Evolutionary conservation across 768 basidiomycete genomes (phyloP).

Genomic region (Phlegmacium glaucopus): DNA sequence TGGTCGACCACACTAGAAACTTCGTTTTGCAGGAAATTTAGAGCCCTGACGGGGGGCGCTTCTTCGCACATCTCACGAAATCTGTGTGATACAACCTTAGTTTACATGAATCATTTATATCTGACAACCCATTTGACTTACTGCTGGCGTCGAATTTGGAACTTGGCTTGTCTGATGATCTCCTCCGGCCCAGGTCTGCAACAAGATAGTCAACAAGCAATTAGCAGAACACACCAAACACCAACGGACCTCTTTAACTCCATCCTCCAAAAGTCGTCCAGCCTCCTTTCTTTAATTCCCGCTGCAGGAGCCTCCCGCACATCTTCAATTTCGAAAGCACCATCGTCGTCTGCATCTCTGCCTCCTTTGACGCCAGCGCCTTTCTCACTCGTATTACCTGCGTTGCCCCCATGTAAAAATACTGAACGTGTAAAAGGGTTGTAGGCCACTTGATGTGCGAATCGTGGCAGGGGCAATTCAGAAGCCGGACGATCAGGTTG

Average conservation of each 20-base stretch:
- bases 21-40: slow-evolving; percentile 67
- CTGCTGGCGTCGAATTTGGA: slow-evolving; percentile 71
- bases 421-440: slow-evolving; percentile 51
- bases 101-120: not conserved
- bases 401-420: slow-evolving; percentile 79
- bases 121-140: slow-evolving; percentile 30
- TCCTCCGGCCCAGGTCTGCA: slow-evolving; percentile 59
- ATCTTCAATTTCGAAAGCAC: slow-evolving; percentile 13
- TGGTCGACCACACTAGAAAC: slow-evolving; percentile 75
- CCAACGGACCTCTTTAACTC: slow-evolving; percentile 54
- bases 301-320: slow-evolving; percentile 19
- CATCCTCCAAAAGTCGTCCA: slow-evolving; percentile 84
- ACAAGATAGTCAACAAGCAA: not conserved
- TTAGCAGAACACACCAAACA: not conserved
- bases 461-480: slow-evolving; percentile 57
- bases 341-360: slow-evolving; percentile 16
- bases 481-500: slow-evolving; percentile 20
- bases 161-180: slow-evolving; percentile 60
- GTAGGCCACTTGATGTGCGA: slow-evolving; percentile 79
- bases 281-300: slow-evolving; percentile 38
- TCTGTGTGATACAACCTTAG: slow-evolving; percentile 30
- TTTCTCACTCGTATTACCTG: slow-evolving; percentile 32
- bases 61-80: slow-evolving; percentile 83
- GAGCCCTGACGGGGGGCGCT: slow-evolving; percentile 54
- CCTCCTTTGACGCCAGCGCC: slow-evolving; percentile 13